phyloP scores from a whole-genome alignment of 2,329 filamentous ascomycete species.

The Orbilia oligospora region DNA sequence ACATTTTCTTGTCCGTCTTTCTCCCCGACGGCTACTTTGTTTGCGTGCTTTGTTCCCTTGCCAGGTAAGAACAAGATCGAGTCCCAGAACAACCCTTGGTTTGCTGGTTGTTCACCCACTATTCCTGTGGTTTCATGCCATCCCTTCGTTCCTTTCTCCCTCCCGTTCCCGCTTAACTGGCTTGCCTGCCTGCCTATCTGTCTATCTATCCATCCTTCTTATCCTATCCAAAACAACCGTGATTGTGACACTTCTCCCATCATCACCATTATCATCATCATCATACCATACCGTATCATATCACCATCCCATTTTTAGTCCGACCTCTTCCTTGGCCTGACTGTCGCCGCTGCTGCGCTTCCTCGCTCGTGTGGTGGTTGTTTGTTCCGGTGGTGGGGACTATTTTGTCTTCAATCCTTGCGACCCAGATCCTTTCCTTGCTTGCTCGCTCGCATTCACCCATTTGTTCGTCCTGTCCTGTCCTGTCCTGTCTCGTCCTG shows the following conservation, averaged over 20 bases:
- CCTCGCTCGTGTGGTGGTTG: constrained; percentile 1
- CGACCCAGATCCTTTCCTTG: constrained; percentile 24
- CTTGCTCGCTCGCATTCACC: background rate
- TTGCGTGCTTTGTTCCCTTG: constrained; percentile 18
- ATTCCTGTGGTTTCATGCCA: background rate
- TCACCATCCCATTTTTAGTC: constrained; percentile 16
- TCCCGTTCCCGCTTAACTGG: background rate
- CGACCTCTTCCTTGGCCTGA: constrained; percentile 2
- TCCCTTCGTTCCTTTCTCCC: constrained; percentile 7
- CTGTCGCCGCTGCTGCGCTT: constrained; percentile 3
- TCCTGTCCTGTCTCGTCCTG: constrained; percentile 12
- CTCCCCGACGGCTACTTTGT: constrained; percentile 16
- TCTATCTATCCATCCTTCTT: background rate
- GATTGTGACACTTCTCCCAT: background rate
- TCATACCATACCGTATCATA: background rate
- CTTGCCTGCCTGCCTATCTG: constrained; percentile 1
- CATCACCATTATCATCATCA: background rate
- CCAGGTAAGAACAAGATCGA: constrained; percentile 6
- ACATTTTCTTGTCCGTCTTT: background rate
- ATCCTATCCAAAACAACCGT: constrained; percentile 1
- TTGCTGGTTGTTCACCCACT: background rate
- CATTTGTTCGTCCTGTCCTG: background rate
- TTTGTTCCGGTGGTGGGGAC: constrained; percentile 35
- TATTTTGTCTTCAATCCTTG: constrained; percentile 29
- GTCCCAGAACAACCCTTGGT: background rate